A percentile compares a stretch with the other conserved stretches of the same genome.
Conservation (phyloP, 1,139 yeast genomes). For the Blastobotrys ciferrii region DNA sequence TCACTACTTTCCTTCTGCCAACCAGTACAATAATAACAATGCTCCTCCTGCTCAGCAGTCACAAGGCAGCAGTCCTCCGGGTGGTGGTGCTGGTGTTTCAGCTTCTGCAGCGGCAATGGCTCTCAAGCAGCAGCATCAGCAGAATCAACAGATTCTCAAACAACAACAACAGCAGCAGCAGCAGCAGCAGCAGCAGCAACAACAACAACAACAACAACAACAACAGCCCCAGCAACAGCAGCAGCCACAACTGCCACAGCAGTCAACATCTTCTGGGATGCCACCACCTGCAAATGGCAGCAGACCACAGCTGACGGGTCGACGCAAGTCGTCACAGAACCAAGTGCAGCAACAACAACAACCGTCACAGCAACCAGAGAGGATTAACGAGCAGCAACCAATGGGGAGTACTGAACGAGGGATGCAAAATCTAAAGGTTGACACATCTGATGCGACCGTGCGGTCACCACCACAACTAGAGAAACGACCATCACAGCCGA, state of each 20-base stretch:
- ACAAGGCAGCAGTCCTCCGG: slow-evolving; percentile 22
- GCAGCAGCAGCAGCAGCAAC: slow-evolving; percentile 2
- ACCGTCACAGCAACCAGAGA: too few species aligned
- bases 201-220: slow-evolving; percentile 9
- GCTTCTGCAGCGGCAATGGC: slow-evolving; percentile 34
- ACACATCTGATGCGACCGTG: not conserved
- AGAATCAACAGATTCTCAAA: slow-evolving; percentile 13
- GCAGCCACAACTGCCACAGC: slow-evolving; percentile 11
- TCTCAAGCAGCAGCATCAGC: slow-evolving; percentile 20
- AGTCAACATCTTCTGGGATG: not conserved
- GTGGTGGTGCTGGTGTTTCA: slow-evolving; percentile 15
- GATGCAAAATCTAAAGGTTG: not conserved
- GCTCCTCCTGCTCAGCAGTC: slow-evolving; percentile 16
- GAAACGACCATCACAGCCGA: slow-evolving; percentile 5
- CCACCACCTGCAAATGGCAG: not conserved
- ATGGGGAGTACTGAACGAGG: not conserved
- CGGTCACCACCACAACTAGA: not conserved
- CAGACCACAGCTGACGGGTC: slow-evolving; percentile 4
- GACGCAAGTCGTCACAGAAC: slow-evolving; percentile 17
- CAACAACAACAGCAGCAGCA: slow-evolving; percentile 14
- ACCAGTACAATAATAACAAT: slow-evolving; percentile 12
- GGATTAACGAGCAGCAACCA: slow-evolving; percentile 32
- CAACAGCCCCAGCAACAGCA: not conserved
- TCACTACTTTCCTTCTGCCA: slow-evolving; percentile 9
- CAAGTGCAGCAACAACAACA: slow-evolving; percentile 32